Base-by-base conservation (phyloP, 768 basidiomycete species). In the Dacryopinax primogenitus region DNA sequence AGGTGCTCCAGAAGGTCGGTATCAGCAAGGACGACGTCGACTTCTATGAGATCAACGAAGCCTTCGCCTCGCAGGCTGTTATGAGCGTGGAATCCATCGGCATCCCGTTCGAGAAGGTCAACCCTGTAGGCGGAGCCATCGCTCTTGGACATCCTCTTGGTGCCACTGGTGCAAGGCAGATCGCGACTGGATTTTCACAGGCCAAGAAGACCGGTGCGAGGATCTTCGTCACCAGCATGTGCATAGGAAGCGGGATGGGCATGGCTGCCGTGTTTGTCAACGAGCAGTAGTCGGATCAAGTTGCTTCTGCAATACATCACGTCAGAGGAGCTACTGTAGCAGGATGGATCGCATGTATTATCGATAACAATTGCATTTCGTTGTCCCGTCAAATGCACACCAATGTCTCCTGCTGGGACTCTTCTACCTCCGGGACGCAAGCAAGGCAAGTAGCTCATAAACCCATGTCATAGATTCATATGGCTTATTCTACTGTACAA, bases 1-100 rank as follows among this genome's bases (percentile, higher is more conserved):
- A 83, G 66, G 80, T 80, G 1, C 84, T 93, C 65, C 79, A 82
- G 69, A 81, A 83, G 70, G 79, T 82, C 1, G 88, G 89, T 16
- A 78, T 94, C 61, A 73, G 76, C 44, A 77, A 79, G 66, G 76
- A 82, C 51, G 92, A 94, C 70, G 78, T 95, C 69, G 92, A 95
- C 76, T 90, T 94, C 72, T 95, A 79, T 76, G 90, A 93, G 77
- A 91, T 92, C 75, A 93, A 93, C 73, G 91, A 92, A 75, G 91
- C 92, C 33, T 93, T 92, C 72, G 90, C 92, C 4, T 74, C 73
- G 6, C 76, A 76, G 66, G 90, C 90, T 1, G 77, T 93, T 45
- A 90, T 86, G 76, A 82, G 78, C 51, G 74, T 92, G 32, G 76
- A 88, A 68, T 81, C 83, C 68, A 75, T 95, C 63, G 83, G 83